Evolutionary conservation across 2,329 filamentous ascomycete genomes (phyloP), one percentile per base, ranked within the genome.

Genomic region (Neonectria sp.): DNA sequence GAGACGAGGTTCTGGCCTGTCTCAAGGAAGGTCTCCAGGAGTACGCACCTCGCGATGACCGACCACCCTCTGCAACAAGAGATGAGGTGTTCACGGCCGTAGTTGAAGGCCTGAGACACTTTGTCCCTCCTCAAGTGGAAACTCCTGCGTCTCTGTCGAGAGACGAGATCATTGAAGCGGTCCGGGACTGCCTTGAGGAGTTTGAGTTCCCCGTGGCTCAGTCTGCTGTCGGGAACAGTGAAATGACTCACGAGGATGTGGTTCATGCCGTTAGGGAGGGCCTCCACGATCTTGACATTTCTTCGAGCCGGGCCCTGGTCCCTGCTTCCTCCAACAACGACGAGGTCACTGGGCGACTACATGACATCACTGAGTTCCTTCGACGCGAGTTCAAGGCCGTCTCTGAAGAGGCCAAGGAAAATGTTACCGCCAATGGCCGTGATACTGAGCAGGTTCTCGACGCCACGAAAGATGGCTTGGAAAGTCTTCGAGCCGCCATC

Each of bases 401-500:
- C 2, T 90, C 89, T 0, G 86, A 90, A 31, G 89, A 91, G 73
- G 86, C 89, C 12, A 95, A 95, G 78, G 89, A 95, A 74, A 95
- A 94, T 72, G 91, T 94, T 24, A 90, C 93, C 3, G 91, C 92
- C 68, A 93, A 91, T 73, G 93, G 92, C 46, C 88, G 91, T 65
- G 94, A 96, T 77, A 95, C 94, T 0, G 95, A 97, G 79, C 94
- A 97, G 78, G 91, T 97, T 13, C 85, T 98, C 5, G 93, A 96
- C 78, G 93, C 94, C 1, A 91, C 97, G 49, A 95, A 94, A 73
- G 94, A 97, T 77, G 95, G 95, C 0, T 86, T 97, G 15, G 94
- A 97, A 72, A 91, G 89, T 71, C 88, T 98, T 7, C 91, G 94
- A 12, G 83, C 85, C 13, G 93, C 97, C 65, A 93, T 98, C 61